phyloP scores from a whole-genome alignment of 345 rosid species.

The Gossypium stocksii region DNA sequence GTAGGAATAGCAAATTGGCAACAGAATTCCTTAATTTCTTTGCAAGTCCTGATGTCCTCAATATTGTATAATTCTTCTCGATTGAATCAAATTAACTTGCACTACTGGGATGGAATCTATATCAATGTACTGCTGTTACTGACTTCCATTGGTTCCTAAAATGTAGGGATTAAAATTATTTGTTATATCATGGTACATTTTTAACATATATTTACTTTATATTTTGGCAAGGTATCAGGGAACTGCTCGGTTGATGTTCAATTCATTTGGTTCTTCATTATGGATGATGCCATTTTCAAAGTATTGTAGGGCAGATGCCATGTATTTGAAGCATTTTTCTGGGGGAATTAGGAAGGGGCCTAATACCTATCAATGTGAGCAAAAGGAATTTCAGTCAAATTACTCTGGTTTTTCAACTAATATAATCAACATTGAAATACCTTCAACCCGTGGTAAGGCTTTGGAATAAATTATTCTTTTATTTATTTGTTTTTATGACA shows the following conservation, averaged over 20 bases:
- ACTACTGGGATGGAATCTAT: neutral
- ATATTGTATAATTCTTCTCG: neutral
- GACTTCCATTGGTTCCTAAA: constrained; percentile 11
- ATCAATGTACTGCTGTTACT: neutral
- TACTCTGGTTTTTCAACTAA: constrained; percentile 99
- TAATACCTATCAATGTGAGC: constrained; percentile 68
- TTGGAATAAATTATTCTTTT: neutral
- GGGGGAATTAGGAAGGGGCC: constrained; percentile 46
- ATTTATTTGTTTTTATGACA: neutral
- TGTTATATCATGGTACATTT: constrained; percentile 10
- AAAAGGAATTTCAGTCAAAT: constrained; percentile 64
- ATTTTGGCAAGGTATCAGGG: constrained; percentile 85
- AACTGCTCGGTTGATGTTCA: constrained; percentile 84
- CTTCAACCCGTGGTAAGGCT: constrained; percentile 63
- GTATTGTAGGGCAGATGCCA: constrained; percentile 69
- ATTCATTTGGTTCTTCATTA: constrained; percentile 79
- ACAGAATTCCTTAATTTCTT: neutral
- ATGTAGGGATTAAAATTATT: neutral
- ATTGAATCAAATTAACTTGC: constrained; percentile 7
- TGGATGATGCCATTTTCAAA: constrained; percentile 95
- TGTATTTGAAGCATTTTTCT: constrained; percentile 69
- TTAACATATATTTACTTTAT: constrained; percentile 36
- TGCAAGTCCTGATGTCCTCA: neutral
- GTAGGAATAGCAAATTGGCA: neutral
- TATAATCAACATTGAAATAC: constrained; percentile 86